phyloP scores from a whole-genome alignment of 768 basidiomycete genomes.

The Hericium coralloides region DNA sequence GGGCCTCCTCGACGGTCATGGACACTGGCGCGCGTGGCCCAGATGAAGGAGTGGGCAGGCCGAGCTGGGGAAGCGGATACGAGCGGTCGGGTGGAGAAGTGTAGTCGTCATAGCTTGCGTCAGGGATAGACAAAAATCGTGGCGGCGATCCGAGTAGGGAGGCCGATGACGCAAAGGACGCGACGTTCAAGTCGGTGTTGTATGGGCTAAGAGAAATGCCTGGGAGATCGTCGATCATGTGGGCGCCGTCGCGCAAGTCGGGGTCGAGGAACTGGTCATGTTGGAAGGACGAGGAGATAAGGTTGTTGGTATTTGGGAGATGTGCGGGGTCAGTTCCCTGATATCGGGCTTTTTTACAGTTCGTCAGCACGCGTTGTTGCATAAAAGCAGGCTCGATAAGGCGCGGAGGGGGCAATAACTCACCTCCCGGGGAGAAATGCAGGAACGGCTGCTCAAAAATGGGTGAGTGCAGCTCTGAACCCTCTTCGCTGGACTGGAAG shows the following conservation, averaged over 20 bases:
- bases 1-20: background rate
- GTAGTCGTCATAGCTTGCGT: background rate
- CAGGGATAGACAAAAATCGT: background rate
- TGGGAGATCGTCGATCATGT: background rate
- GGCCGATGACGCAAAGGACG: background rate
- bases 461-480: slow-evolving; percentile 69
- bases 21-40: background rate
- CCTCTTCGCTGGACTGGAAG: slow-evolving; percentile 65
- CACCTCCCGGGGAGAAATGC: slow-evolving; percentile 22
- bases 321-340: slow-evolving; percentile 20
- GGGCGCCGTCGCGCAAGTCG: background rate
- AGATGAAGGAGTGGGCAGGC: background rate
- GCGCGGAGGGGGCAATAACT: slow-evolving; percentile 17
- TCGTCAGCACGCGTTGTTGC: too few species aligned
- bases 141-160: background rate
- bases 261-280: slow-evolving; percentile 5
- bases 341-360: slow-evolving; percentile 65
- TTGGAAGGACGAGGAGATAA: slow-evolving; percentile 13
- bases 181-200: background rate
- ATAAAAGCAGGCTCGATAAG: slow-evolving; percentile 4
- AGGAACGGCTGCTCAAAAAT: slow-evolving; percentile 48
- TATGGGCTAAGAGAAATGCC: background rate
- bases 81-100: background rate
- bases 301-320: slow-evolving; percentile 8
- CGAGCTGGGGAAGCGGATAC: background rate